A percentile compares a stretch with the other conserved stretches of the same genome.
Evolutionary conservation across 1,284 basidiomycete genomes (phyloP).

Genomic region (Ceratobasidium sp.): DNA sequence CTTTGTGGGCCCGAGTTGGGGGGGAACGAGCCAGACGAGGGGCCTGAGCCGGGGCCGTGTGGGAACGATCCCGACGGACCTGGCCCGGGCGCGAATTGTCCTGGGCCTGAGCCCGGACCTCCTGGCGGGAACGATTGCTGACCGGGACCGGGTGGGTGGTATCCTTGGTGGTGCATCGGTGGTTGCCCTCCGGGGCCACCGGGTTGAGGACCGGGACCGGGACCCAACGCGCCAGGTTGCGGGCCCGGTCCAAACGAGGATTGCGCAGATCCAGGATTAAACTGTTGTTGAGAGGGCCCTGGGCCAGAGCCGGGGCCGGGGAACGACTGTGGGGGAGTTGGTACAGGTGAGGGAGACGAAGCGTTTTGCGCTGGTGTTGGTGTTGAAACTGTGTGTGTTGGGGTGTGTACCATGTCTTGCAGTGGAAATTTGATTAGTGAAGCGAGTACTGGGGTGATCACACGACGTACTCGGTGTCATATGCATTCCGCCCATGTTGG

Average conservation of each 20-base stretch:
- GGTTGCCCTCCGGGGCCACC: constrained; percentile 13
- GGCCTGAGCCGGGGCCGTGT: neutral
- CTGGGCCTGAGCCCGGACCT: neutral
- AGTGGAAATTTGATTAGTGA: neutral
- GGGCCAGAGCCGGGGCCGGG: constrained; percentile 10
- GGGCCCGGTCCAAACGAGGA: constrained; percentile 2
- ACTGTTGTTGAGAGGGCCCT: constrained; percentile 7
- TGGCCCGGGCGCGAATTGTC: constrained; percentile 6
- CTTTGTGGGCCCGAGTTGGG: constrained; percentile 5
- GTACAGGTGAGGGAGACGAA: constrained; percentile 14
- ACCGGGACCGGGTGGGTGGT: constrained; percentile 3
- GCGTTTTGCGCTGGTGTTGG: constrained; percentile 1
- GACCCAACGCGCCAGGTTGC: neutral
- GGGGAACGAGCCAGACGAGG: constrained; percentile 10
- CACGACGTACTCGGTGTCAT: constrained; percentile 27
- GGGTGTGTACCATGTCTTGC: constrained; percentile 14
- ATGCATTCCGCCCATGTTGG: constrained; percentile 14
- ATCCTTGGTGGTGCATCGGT: constrained; percentile 10
- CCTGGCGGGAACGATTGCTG: constrained; percentile 8
- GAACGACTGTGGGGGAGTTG: constrained; percentile 36
- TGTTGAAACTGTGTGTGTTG: constrained; percentile 17
- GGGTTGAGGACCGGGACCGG: neutral
- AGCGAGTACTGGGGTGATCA: neutral
- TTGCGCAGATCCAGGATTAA: constrained; percentile 16
- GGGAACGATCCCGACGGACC: constrained; percentile 11